These are phyloP conservation scores for Mucor piriformis DNA, from an alignment of 371 early-diverging fungal species.

Conservation along the genomic window DNA sequence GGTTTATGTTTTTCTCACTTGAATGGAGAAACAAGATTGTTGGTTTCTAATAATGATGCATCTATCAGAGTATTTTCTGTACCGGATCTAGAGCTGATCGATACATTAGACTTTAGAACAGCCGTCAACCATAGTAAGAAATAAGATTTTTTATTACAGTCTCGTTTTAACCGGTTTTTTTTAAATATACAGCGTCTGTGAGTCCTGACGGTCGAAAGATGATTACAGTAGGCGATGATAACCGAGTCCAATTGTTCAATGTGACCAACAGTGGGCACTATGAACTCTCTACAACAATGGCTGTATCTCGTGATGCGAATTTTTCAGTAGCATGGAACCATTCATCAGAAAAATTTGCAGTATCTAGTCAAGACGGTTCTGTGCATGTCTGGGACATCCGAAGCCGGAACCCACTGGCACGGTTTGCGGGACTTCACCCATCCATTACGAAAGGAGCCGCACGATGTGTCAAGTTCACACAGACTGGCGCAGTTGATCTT, in stretches of 20 bases:
- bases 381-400: conserved; percentile 75
- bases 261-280: conserved; percentile 66
- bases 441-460: conserved; percentile 80
- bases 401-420: conserved; percentile 40
- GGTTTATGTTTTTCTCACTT: conserved; percentile 79
- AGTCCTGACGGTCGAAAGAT: conserved; percentile 84
- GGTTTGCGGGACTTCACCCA: conserved; percentile 49
- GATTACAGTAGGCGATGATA: conserved; percentile 87
- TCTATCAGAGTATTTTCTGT: conserved; percentile 86
- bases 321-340: conserved; percentile 69
- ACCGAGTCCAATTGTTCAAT: conserved; percentile 80
- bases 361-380: conserved; percentile 84
- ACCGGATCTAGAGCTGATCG: conserved; percentile 68
- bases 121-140: conserved; percentile 80
- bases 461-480: conserved; percentile 84
- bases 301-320: conserved; percentile 38
- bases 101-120: conserved; percentile 76
- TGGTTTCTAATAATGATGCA: conserved; percentile 94
- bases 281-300: conserved; percentile 67
- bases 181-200: conserved; percentile 58
- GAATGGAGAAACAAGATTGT: conserved; percentile 63
- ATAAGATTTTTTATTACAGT: too few species aligned
- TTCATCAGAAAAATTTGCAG: conserved; percentile 72
- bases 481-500: conserved; percentile 79
- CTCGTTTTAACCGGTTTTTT: background rate